Percentiles rank a stretch among this genome's conserved stretches.
Conservation (phyloP, 2,329 filamentous ascomycete genomes). For the Colletotrichum liaoningense region DNA sequence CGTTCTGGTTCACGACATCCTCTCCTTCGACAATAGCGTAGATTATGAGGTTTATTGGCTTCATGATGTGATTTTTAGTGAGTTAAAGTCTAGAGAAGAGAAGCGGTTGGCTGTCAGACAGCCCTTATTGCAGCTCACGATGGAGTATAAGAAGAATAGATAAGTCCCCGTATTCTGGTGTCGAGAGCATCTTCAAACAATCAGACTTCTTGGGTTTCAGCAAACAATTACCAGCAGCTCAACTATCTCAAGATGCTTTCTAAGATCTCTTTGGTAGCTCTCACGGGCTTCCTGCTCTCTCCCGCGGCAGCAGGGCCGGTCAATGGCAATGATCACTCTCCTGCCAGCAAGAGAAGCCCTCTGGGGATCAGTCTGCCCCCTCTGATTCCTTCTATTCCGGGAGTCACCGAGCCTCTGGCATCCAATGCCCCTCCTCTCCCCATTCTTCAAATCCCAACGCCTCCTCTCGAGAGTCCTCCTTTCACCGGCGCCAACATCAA, state of each 20-base stretch:
- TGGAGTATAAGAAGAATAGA: background rate
- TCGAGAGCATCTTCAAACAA: background rate
- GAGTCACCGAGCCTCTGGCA: constrained; percentile 67
- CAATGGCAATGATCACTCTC: constrained; percentile 15
- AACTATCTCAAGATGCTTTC: background rate
- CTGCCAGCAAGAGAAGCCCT: constrained; percentile 39
- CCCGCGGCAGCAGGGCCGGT: background rate
- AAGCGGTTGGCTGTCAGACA: background rate
- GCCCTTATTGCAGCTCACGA: background rate
- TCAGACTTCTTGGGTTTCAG: background rate
- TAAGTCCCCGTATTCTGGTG: background rate
- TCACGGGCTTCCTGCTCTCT: constrained; percentile 6
- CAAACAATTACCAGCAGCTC: background rate
- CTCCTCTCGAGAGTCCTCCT: constrained; percentile 64
- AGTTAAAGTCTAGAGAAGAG: background rate
- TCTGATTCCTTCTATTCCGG: constrained; percentile 68
- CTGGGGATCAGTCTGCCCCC: constrained; percentile 59
- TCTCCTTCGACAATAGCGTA: background rate
- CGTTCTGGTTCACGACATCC: too few species aligned
- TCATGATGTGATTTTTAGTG: constrained; percentile 14
- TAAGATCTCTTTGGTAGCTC: background rate
- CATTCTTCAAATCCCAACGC: constrained; percentile 69
- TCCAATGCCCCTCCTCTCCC: constrained; percentile 64
- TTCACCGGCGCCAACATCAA: constrained; percentile 66
- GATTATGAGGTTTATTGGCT: background rate